Base-by-base conservation (phyloP, 805 yeast species). In the Lipomyces yamadae region DNA sequence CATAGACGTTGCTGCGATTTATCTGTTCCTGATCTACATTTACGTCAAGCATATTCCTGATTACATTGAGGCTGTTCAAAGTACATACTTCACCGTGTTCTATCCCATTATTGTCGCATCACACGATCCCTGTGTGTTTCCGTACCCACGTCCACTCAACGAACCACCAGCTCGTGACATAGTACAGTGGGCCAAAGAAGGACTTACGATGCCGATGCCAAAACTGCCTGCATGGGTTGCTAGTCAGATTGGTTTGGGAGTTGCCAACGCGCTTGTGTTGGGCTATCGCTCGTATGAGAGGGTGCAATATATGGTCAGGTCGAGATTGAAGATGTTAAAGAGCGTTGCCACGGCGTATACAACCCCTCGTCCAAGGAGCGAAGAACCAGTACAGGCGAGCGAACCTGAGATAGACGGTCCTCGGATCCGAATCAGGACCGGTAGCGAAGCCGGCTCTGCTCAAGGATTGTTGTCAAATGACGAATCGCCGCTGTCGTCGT, bases 281-380 rank as follows among this genome's bases (percentile, higher is more conserved):
- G 70, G 71, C 29, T 67, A 67, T 52, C 48, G 70, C 30, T 56
- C 67, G 30, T 67, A 67, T 50, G 70, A 67, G 57, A 37, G 70
- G 24, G 33, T 66, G 39, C 70, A 67, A 29, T 63, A 58, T 48
- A 39, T 57, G 10, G 11, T 66, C 18, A 58, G 18, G 35, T 50
- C 57, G 15, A 67, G 57, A 45, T 53, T 50, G 8, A 58, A 39
- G 45, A 32, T 24, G 15, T 13, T 48, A n/a, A 33, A 48, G 15
- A 45, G 18, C 15, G 57, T 42, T 15, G 55, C 30, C 7, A 4
- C 34, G 15, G 30, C 55, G 32, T 32, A 29, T 29, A 11, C 55
- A 32, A 29, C 55, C n/a, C 24, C 24, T 24, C 15, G 34, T 29
- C 34, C 34, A 6, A 11, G 11, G 34, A n/a, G 29, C 10, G 55